Evolutionary conservation across 2,329 filamentous ascomycete genomes (phyloP), one percentile per base, ranked within the genome.

Genomic region (Alternaria atra): DNA sequence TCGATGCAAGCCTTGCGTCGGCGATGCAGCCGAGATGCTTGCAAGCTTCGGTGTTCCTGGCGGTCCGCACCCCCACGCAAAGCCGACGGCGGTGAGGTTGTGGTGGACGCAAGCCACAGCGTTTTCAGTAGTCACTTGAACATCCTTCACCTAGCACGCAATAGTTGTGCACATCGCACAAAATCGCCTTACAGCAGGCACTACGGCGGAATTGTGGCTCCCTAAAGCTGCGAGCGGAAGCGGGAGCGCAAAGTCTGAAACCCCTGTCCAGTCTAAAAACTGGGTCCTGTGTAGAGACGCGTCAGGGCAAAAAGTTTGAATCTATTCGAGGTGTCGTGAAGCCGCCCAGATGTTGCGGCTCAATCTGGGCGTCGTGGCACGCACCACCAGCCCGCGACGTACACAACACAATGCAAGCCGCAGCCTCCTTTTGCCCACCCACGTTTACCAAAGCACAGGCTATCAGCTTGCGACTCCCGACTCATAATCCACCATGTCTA

Each of bases 401-500:
- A 57, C 52, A 60, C 58, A 60, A 57, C 53, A 57, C 58, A 60
- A 60, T 57, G 44, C 53, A 57, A 56, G 58, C 58, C 52, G 58
- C 58, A 60, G 52, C 58, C 53, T 47, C 57, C 44, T 60, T 56
- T 52, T 34, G 58, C 58, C 39, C 37, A 50, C 58, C 58, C 58
- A 60, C 58, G 58, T 60, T 60, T 57, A 32, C 53, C 57, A 27
- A 60, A 56, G 58, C 58, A 60, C 58, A 60, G 58, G 58, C 58
- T 60, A 51, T 57, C 58, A 57, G 58, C 58, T 37, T 57, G 34
- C 46, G 46, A 55, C 34, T 60, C 44, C 48, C 58, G 58, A 60
- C 58, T 60, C 58, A 60, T 50, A 60, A 52, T 60, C 52, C 39
- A 57, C 58, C 58, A 60, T 60, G 58, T 51, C 58, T 60, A 60